Evolutionary conservation across 139 green algal genomes (phyloP).

Genomic region (Ostreobium quekettii): DNA sequence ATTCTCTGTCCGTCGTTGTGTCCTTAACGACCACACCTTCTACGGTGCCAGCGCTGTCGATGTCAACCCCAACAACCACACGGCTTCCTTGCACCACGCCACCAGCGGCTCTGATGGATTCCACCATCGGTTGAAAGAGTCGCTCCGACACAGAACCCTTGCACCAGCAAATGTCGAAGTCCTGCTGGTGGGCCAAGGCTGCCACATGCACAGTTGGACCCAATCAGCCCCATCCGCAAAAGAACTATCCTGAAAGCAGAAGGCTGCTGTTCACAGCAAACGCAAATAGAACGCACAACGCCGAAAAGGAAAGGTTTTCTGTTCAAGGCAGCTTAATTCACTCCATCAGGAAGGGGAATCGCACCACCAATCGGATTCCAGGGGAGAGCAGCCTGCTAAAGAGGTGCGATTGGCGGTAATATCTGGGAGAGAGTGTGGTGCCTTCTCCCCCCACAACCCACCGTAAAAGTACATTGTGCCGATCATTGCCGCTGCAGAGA

Average conservation of each 20-base stretch:
- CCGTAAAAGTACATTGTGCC: slow-evolving; percentile 83
- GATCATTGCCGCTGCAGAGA: slow-evolving; percentile 66
- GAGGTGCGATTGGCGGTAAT: too few relatives aligned
- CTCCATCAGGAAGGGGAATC: too few relatives aligned
- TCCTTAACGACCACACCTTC: slow-evolving; percentile 19
- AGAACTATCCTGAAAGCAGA: too few relatives aligned
- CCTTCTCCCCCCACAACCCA: neutral
- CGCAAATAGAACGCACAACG: too few relatives aligned
- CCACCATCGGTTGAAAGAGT: slow-evolving; percentile 68
- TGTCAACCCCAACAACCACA: slow-evolving; percentile 51
- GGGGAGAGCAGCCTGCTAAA: too few relatives aligned
- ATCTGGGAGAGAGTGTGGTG: too few relatives aligned
- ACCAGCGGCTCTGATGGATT: slow-evolving; percentile 36
- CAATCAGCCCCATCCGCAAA: too few relatives aligned
- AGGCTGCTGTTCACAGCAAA: too few relatives aligned
- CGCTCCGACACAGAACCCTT: slow-evolving; percentile 59
- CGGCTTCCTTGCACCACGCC: slow-evolving; percentile 33
- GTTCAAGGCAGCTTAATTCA: too few relatives aligned
- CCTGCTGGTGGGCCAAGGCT: slow-evolving; percentile 43
- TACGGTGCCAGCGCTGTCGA: slow-evolving; percentile 22
- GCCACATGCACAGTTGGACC: too few relatives aligned
- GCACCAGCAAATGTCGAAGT: slow-evolving; percentile 70
- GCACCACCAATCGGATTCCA: too few relatives aligned
- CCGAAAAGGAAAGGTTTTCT: too few relatives aligned
- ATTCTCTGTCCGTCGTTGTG: slow-evolving; percentile 2